Evolutionary conservation across 495 filamentous ascomycete species (phyloP), one percentile per base, ranked within the genome.

Genomic region (Lasiosphaeria hispida): DNA sequence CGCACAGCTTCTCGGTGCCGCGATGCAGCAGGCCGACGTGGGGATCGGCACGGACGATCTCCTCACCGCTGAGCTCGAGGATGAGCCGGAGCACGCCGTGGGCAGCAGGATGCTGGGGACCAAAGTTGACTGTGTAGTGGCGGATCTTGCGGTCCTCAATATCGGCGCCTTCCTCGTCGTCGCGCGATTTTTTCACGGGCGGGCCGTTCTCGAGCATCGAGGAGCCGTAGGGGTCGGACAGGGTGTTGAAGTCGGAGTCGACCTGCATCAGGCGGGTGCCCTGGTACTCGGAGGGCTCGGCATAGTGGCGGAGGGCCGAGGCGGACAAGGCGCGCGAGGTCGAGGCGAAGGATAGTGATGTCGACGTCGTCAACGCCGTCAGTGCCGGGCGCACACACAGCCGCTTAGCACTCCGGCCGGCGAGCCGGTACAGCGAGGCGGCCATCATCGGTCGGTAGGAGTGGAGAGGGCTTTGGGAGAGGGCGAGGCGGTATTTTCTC

Each of bases 91-190:
- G 77, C 86, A 99, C 95, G 69, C 95, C 95, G 81, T 99, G 95
- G 57, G 95, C 95, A 66, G 95, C 95, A 38, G 95, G 95, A 78
- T 99, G 95, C 80, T 99, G 95, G 60, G 95, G 95, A 64, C 95
- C 95, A 67, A 99, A 99, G 79, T 99, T 99, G 80, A 99, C 93
- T 5, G 95, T 99, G 78, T 99, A 99, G 74, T 99, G 95, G 63
- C 95, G 83, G 62, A 97, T 90, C 80, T 96, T 97, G 68, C 95
- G 85, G 69, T 85, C 79, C 61, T 80, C 77, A 54, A 85, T 75
- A 30, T 30, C 23, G 23, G 23, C 40, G 65, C 69, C 48, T 50
- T 56, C 59, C 30, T 33, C 41, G 30, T 59, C 64, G 55, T 71
- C 60, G 61, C 82, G 75, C 49, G 76, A 76, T 60, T 84, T 82